Conservation (phyloP, 805 yeast species). For the Wickerhamiella occidentalis region DNA sequence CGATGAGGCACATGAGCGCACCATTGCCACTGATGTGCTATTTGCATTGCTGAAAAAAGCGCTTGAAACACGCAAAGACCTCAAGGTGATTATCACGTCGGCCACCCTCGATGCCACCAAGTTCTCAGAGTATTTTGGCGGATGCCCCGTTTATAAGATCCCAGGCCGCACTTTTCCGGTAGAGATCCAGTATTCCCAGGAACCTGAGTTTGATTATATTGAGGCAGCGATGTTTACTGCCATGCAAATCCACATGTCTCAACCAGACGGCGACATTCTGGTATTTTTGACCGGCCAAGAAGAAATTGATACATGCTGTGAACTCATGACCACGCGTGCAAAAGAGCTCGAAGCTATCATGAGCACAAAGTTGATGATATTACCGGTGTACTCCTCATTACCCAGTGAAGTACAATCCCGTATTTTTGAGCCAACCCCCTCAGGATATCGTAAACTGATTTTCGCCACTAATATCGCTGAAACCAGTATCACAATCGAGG, state of each 20-base stretch:
- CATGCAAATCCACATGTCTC: constrained; percentile 69
- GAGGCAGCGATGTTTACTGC: constrained; percentile 83
- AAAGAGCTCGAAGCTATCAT: constrained; percentile 50
- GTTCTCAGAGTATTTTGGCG: constrained; percentile 67
- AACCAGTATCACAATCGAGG: constrained; percentile 90
- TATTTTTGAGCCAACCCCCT: constrained; percentile 82
- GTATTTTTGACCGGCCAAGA: constrained; percentile 94
- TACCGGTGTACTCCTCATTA: constrained; percentile 85
- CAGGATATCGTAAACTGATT: constrained; percentile 68
- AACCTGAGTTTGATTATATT: constrained; percentile 82
- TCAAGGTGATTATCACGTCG: constrained; percentile 71
- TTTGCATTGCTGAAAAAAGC: constrained; percentile 72
- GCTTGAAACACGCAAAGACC: constrained; percentile 47
- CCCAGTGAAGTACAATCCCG: constrained; percentile 72
- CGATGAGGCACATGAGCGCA: constrained; percentile 96
- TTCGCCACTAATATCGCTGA: constrained; percentile 96
- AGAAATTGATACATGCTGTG: constrained; percentile 80
- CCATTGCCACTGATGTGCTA: constrained; percentile 77
- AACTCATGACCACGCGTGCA: constrained; percentile 52
- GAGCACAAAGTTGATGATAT: constrained; percentile 45
- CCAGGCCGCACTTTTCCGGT: constrained; percentile 95
- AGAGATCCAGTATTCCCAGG: constrained; percentile 66
- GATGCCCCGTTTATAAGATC: constrained; percentile 75
- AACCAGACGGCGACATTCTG: constrained; percentile 57
- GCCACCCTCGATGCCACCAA: constrained; percentile 89